Evolutionary conservation across 441 rosid species (phyloP).

Genomic region (Adansonia rubrostipa): DNA sequence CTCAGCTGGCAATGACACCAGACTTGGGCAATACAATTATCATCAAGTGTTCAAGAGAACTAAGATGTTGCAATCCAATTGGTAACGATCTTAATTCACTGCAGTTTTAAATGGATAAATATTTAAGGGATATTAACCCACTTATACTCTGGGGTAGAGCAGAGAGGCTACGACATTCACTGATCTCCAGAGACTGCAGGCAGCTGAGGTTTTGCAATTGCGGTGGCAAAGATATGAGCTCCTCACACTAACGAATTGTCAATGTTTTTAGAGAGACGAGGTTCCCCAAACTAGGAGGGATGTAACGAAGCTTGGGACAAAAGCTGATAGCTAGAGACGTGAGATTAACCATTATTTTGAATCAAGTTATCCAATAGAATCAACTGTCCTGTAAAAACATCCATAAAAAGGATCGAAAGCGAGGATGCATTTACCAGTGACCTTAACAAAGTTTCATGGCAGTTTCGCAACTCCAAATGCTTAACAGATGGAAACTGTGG

Average conservation of each 20-base stretch:
- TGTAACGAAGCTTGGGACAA: slow-evolving; percentile 25
- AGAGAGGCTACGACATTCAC: slow-evolving; percentile 31
- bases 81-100: slow-evolving; percentile 16
- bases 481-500: slow-evolving; percentile 23
- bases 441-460: slow-evolving; percentile 12
- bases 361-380: slow-evolving; percentile 25
- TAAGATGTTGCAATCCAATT: slow-evolving; percentile 16
- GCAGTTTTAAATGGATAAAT: slow-evolving; percentile 31
- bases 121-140: slow-evolving; percentile 28
- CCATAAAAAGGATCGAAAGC: slow-evolving; percentile 18
- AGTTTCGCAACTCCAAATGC: slow-evolving; percentile 28
- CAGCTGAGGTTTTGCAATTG: slow-evolving; percentile 28
- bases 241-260: slow-evolving; percentile 24
- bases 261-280: slow-evolving; percentile 28
- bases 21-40: slow-evolving; percentile 31
- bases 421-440: slow-evolving; percentile 21
- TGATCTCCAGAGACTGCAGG: slow-evolving; percentile 35
- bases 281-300: slow-evolving; percentile 26
- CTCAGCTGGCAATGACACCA: slow-evolving; percentile 26
- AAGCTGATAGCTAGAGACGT: slow-evolving; percentile 25
- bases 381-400: not conserved
- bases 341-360: slow-evolving; percentile 27
- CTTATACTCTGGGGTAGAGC: slow-evolving; percentile 21
- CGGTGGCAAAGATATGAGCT: slow-evolving; percentile 32
- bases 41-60: slow-evolving; percentile 31